Percentiles rank a stretch among this genome's conserved stretches.
These are phyloP conservation scores for Coemansia sp. DNA, from an alignment of 371 early-diverging fungal species.

Conservation along the genomic window DNA sequence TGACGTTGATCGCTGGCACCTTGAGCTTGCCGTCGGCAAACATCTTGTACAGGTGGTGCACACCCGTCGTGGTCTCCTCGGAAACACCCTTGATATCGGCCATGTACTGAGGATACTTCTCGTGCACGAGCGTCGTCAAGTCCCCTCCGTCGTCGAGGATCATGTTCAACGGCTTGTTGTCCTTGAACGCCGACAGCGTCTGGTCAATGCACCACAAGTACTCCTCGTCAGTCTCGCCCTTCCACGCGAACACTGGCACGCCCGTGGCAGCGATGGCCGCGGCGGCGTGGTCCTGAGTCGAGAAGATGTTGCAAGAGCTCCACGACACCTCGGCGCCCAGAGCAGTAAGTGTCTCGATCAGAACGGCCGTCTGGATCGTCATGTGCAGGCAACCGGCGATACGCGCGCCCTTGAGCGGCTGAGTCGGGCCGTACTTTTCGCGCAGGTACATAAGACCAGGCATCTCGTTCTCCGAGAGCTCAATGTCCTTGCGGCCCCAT, in stretches of 20 bases:
- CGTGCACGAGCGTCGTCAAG: slow-evolving; percentile 94
- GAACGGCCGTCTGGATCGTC: slow-evolving; percentile 98
- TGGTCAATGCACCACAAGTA: slow-evolving; percentile 99
- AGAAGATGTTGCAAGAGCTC: slow-evolving; percentile 99
- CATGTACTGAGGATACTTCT: slow-evolving; percentile 87
- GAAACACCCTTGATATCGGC: slow-evolving; percentile 90
- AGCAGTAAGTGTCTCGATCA: slow-evolving; percentile 94
- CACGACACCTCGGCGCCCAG: slow-evolving; percentile 98
- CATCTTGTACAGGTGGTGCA: slow-evolving; percentile 98
- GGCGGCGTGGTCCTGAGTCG: slow-evolving; percentile 97
- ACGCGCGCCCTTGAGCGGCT: slow-evolving; percentile 96
- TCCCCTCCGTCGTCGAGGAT: slow-evolving; percentile 99
- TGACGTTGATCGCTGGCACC: slow-evolving; percentile 99
- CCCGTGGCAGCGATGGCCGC: slow-evolving; percentile 84
- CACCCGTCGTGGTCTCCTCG: slow-evolving; percentile 99
- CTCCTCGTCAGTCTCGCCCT: slow-evolving; percentile 97
- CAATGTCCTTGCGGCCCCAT: slow-evolving; percentile 93
- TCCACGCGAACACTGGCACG: slow-evolving; percentile 88
- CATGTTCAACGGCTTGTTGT: slow-evolving; percentile 95
- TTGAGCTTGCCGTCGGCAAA: slow-evolving; percentile 91
- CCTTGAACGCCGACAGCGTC: slow-evolving; percentile 88
- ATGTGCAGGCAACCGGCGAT: slow-evolving; percentile 99
- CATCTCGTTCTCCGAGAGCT: slow-evolving; percentile 98
- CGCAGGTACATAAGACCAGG: slow-evolving; percentile 96
- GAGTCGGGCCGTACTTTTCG: slow-evolving; percentile 85